Evolutionary conservation across 2,329 filamentous ascomycete species (phyloP), one percentile per base, ranked within the genome.

Genomic region (Anthostomella pinea): DNA sequence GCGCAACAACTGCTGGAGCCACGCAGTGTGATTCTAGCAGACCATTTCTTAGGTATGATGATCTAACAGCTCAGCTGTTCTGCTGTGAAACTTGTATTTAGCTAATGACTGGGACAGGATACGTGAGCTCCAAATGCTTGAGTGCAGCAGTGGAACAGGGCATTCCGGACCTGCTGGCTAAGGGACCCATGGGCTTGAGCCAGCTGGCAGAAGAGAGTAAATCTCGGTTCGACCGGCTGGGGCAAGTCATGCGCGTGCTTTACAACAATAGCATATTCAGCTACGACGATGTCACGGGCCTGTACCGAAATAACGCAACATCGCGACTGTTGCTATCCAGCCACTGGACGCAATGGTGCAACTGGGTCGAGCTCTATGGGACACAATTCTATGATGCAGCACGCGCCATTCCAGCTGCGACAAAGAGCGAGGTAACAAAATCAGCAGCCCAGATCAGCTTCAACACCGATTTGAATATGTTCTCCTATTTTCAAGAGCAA

Each of bases 271-370:
- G 54, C 24, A 62, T 67, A 23, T 67, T 67, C 46, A 10, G 29
- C 6, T 63, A 54, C 38, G 49, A 64, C 34, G 16, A 34, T 1
- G n/a, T 13, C 3, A 54, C 49, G 1, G 52, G 51, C 2, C 39
- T 16, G 0, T 67, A 64, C 44, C 13, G 11, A 22, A 66, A 69
- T 46, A 69, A 59, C 40, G 33, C 15, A 6, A 34, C 48, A 2
- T 69, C 67, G 0, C 30, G 33, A 1, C 50, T 69, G 4, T 52
- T 70, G 2, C 35, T 29, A 0, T 41, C 44, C 2, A 50, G 61
- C 33, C 66, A 71, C 44, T 69, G 66, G 66, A 68, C 64, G 0
- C 63, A 67, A 43, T 70, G 66, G 67, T 60, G 52, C 14, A 59
- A 59, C 40, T 70, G 67, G 68, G 65, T 66, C 2, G 51, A 59